Percentiles rank a stretch among this genome's conserved stretches.
Evolutionary conservation across 257 asterid genomes (phyloP).

Genomic region (Primulina huaijiensis): DNA sequence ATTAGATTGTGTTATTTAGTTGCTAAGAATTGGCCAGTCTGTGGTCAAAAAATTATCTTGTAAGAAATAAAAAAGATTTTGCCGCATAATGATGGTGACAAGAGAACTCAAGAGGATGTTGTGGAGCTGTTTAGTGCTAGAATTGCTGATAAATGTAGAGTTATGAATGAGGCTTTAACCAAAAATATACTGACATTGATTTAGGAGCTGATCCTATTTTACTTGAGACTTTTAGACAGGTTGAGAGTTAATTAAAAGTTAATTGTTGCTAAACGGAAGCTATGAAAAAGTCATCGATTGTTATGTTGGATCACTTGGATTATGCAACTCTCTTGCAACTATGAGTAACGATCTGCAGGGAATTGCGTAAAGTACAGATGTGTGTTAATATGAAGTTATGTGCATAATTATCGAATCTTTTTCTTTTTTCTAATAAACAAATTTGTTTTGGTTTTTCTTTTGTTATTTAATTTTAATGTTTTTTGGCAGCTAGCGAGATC

Average conservation of each 20-base stretch:
- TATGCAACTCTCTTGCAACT: constrained; percentile 2
- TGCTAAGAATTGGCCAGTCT: neutral
- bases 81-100: neutral
- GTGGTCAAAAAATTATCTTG: neutral
- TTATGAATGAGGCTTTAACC: no score
- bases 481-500: constrained; percentile 43
- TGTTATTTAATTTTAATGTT: constrained; percentile 12
- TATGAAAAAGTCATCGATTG: neutral
- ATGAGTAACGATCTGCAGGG: neutral
- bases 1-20: neutral
- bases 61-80: no score
- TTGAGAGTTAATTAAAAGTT: neutral
- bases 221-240: no score
- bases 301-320: constrained; percentile 15
- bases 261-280: neutral
- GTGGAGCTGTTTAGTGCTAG: no score
- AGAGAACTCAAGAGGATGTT: neutral
- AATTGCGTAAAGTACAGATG: constrained; percentile 3
- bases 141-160: no score
- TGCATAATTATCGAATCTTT: no score
- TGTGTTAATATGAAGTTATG: constrained; percentile 1
- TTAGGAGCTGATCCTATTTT: no score
- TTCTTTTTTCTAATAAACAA: no score
- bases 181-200: no score
- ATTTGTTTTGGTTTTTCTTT: constrained; percentile 7